A percentile compares a stretch with the other conserved stretches of the same genome.
These are phyloP conservation scores for Dipteronia sinensis DNA, from an alignment of 345 rosid genomes.

Conservation along the genomic window DNA sequence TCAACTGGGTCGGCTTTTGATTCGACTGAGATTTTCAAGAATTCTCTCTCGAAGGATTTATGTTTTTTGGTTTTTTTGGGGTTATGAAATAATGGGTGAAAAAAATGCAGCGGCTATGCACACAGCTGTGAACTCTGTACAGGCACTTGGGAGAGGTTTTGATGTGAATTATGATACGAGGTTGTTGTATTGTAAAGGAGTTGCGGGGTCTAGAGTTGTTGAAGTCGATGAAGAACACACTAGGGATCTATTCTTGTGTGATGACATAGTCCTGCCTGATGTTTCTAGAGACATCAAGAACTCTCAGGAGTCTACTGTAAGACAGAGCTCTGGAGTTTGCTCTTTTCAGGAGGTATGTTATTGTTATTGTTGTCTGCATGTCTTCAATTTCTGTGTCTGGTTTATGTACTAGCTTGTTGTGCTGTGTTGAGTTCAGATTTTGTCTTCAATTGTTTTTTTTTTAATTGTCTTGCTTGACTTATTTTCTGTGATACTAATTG, in stretches of 20 bases:
- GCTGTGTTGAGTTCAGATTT: not conserved
- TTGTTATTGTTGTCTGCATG: not conserved
- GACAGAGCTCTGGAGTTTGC: constrained; percentile 52
- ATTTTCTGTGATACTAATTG: not conserved
- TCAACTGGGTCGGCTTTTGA: constrained; percentile 13
- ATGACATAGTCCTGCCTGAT: constrained; percentile 40
- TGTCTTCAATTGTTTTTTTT: not conserved
- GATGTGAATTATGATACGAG: constrained; percentile 75
- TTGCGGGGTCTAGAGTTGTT: constrained; percentile 52
- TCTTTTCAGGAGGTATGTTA: constrained; percentile 52
- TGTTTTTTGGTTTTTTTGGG: not conserved
- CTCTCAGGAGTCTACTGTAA: constrained; percentile 36
- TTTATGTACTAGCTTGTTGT: not conserved
- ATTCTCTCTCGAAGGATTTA: not conserved
- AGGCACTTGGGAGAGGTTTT: constrained; percentile 73
- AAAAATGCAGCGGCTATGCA: constrained; percentile 51
- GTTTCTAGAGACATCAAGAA: constrained; percentile 57
- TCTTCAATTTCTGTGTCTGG: not conserved
- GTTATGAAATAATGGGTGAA: constrained; percentile 42
- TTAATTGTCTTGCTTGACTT: not conserved
- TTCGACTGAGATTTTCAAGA: constrained; percentile 2
- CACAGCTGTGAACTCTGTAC: constrained; percentile 61
- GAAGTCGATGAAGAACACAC: constrained; percentile 59
- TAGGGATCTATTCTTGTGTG: constrained; percentile 47
- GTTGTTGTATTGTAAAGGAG: constrained; percentile 72